Evolutionary conservation across 768 basidiomycete genomes (phyloP).

Genomic region (Mycena filopes): DNA sequence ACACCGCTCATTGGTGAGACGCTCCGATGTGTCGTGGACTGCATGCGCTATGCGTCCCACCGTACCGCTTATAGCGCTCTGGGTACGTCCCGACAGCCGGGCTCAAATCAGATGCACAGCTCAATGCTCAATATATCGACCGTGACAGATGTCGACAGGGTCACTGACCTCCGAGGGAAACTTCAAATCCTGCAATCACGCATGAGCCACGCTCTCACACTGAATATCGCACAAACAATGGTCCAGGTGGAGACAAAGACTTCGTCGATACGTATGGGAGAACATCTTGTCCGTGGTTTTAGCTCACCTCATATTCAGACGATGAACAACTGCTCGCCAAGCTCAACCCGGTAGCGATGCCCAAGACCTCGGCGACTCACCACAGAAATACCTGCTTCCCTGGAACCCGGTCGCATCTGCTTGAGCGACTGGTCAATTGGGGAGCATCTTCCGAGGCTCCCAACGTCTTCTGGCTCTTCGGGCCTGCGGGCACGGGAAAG

Average conservation of each 20-base stretch:
- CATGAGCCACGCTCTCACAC: not conserved
- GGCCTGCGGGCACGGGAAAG: constrained; percentile 3
- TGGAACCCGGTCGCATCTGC: not conserved
- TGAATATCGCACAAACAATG: not conserved
- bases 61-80: not conserved
- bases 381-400: not conserved
- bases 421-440: not conserved
- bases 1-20: not conserved
- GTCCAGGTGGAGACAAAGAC: not conserved
- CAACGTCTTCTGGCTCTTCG: constrained; percentile 1
- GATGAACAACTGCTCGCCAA: not conserved
- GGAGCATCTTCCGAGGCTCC: not conserved
- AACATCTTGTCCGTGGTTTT: not conserved
- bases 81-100: too few species aligned
- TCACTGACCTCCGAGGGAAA: not conserved
- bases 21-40: not conserved
- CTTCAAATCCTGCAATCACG: not conserved
- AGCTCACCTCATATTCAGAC: not conserved
- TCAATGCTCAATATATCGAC: not conserved
- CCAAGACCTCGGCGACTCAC: not conserved
- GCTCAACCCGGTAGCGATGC: not conserved
- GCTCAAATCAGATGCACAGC: too few species aligned
- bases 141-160: not conserved
- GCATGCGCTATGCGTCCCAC: not conserved
- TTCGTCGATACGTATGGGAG: not conserved